These are phyloP conservation scores for Aspergillaceae sp. DNA, from an alignment of 2,329 filamentous ascomycete species.

Conservation along the genomic window DNA sequence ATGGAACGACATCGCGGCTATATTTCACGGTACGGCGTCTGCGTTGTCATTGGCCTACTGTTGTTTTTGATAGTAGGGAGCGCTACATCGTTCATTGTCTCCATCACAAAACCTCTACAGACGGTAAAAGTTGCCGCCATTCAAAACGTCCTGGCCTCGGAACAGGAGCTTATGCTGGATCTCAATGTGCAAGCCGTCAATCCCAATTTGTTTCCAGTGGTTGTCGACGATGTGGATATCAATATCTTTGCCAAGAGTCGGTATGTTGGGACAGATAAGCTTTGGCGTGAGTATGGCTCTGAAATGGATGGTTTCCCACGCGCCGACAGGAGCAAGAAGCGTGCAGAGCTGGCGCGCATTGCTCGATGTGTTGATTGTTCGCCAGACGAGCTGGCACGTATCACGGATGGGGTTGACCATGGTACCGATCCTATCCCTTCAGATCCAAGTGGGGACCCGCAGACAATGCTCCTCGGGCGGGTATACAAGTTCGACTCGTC, in stretches of 20 bases:
- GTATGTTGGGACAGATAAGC: slow-evolving; percentile 59
- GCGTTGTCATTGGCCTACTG: slow-evolving; percentile 73
- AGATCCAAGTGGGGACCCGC: slow-evolving; percentile 49
- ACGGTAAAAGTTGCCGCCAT: slow-evolving; percentile 73
- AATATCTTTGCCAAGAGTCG: slow-evolving; percentile 93
- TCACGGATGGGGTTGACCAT: slow-evolving; percentile 39
- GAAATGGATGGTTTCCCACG: slow-evolving; percentile 23
- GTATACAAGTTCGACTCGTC: slow-evolving; percentile 82
- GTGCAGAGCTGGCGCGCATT: slow-evolving; percentile 17
- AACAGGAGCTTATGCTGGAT: slow-evolving; percentile 93
- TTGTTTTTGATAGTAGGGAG: slow-evolving; percentile 74
- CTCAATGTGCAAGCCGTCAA: slow-evolving; percentile 81
- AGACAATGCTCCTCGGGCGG: slow-evolving; percentile 86
- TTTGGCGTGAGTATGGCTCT: slow-evolving; percentile 29
- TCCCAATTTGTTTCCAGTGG: slow-evolving; percentile 83
- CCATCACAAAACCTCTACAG: slow-evolving; percentile 77
- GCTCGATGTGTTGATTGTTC: slow-evolving; percentile 13
- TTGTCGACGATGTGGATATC: slow-evolving; percentile 76
- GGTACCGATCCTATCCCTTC: slow-evolving; percentile 56
- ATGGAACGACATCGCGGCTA: slow-evolving; percentile 58
- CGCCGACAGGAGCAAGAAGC: slow-evolving; percentile 24
- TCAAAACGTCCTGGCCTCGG: slow-evolving; percentile 81
- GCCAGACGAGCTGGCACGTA: slow-evolving; percentile 5
- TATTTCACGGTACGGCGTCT: slow-evolving; percentile 73
- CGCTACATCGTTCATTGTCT: slow-evolving; percentile 79